A percentile compares a stretch with the other conserved stretches of the same genome.
phyloP scores from a whole-genome alignment of 75 land plant species.

The Sequoia sempervirens region DNA sequence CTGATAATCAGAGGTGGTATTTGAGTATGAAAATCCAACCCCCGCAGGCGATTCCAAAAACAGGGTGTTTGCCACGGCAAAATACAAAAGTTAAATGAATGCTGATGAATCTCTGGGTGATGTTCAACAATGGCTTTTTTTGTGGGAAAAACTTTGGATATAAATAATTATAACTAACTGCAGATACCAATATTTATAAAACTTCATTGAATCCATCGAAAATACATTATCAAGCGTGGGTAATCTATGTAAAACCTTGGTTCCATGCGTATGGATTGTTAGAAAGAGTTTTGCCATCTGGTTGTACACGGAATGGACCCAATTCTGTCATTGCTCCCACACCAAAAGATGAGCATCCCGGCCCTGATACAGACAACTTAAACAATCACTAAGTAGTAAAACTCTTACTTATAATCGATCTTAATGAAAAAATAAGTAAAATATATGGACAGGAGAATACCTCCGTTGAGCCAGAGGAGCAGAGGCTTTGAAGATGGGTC shows the following conservation, averaged over 20 bases:
- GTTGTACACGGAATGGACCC: slow-evolving; percentile 58
- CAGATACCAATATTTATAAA: neutral
- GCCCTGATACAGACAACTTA: slow-evolving; percentile 45
- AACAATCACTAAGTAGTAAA: too few species aligned
- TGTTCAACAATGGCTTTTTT: neutral
- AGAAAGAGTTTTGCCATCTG: slow-evolving; percentile 39
- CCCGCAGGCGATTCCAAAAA: slow-evolving; percentile 69
- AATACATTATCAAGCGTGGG: too few species aligned
- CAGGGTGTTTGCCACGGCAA: slow-evolving; percentile 55
- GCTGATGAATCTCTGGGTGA: too few species aligned
- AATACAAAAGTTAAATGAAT: neutral
- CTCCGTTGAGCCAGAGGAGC: slow-evolving; percentile 12
- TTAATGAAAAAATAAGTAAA: too few species aligned
- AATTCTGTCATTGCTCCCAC: slow-evolving; percentile 62
- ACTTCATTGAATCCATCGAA: too few species aligned
- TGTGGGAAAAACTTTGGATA: neutral
- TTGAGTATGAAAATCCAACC: slow-evolving; percentile 56
- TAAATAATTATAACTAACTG: too few species aligned
- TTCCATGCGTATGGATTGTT: slow-evolving; percentile 65
- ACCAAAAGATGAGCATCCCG: slow-evolving; percentile 69
- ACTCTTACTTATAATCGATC: too few species aligned
- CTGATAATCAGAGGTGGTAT: slow-evolving; percentile 31
- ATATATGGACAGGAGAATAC: too few species aligned
- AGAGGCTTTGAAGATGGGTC: slow-evolving; percentile 2
- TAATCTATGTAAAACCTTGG: slow-evolving; percentile 26